Conservation (phyloP, 306 rosid species). For the Ziziphus jujuba region DNA sequence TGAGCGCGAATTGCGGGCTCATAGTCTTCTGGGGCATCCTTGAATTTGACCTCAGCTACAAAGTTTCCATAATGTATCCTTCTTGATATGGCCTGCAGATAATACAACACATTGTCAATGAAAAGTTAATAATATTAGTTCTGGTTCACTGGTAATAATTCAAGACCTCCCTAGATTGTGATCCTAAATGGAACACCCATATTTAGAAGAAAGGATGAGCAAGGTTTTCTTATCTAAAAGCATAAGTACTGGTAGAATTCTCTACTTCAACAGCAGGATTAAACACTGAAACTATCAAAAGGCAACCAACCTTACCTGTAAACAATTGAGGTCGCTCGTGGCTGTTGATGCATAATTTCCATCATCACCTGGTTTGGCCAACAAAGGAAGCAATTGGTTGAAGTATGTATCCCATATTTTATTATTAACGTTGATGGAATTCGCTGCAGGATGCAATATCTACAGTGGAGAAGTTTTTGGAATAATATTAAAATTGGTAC, state of each 20-base stretch:
- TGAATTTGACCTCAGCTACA: constrained; percentile 94
- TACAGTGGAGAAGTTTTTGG: constrained; percentile 22
- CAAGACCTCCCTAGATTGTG: not conserved
- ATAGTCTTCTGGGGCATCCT: constrained; percentile 67
- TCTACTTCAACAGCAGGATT: not conserved
- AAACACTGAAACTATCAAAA: not conserved
- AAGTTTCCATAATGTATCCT: constrained; percentile 90
- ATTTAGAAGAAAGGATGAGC: not conserved
- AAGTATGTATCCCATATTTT: constrained; percentile 72
- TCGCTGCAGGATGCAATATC: constrained; percentile 71
- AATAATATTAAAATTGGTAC: constrained; percentile 4
- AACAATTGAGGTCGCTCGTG: constrained; percentile 75
- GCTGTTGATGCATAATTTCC: constrained; percentile 91
- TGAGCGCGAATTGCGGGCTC: constrained; percentile 71
- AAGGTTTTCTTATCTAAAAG: constrained; percentile 1
- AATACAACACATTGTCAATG: not conserved
- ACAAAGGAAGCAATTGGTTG: constrained; percentile 58
- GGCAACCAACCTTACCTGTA: constrained; percentile 50
- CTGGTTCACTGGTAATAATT: not conserved
- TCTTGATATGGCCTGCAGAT: constrained; percentile 76
- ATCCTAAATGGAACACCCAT: not conserved
- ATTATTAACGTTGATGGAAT: constrained; percentile 65
- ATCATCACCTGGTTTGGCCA: constrained; percentile 63
- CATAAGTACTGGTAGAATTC: not conserved
- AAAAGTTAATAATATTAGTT: not conserved